A percentile compares a stretch with the other conserved stretches of the same genome.
Evolutionary conservation across 2,329 filamentous ascomycete genomes (phyloP).

Genomic region (Trichoderma sp.): DNA sequence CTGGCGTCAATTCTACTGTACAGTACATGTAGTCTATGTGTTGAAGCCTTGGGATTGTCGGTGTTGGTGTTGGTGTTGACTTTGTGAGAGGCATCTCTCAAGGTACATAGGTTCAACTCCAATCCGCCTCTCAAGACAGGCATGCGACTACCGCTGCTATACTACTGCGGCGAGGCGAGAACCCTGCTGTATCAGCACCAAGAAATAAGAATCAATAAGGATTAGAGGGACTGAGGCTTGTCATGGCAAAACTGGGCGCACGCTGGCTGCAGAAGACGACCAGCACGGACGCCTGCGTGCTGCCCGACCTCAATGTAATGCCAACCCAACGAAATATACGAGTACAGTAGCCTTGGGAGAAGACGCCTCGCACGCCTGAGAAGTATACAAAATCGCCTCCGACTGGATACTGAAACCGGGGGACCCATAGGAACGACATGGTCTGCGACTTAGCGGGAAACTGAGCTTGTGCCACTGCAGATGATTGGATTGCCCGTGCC

Average conservation of each 20-base stretch:
- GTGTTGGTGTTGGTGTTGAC: background rate
- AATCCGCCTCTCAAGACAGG: background rate
- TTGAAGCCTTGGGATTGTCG: background rate
- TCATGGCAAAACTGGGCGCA: background rate
- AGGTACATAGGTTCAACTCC: background rate
- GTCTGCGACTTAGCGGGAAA: constrained; percentile 18
- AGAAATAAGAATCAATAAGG: background rate
- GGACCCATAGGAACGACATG: constrained; percentile 1
- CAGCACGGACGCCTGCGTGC: constrained; percentile 13
- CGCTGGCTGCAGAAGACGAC: background rate
- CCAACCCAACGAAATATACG: constrained; percentile 12
- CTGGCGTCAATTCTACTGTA: background rate
- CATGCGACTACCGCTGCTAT: background rate
- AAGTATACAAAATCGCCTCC: background rate
- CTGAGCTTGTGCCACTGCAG: constrained; percentile 18
- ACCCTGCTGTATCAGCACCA: background rate
- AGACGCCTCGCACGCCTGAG: constrained; percentile 17
- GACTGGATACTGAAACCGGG: constrained; percentile 20
- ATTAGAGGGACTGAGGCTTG: background rate
- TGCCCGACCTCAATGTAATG: constrained; percentile 21
- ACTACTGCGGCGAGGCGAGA: background rate
- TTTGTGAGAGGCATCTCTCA: background rate
- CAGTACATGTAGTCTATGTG: background rate
- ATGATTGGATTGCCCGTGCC: constrained; percentile 15
- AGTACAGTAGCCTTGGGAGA: background rate